Base-by-base conservation (phyloP, 805 yeast genomes). In the Metschnikowia similis region DNA sequence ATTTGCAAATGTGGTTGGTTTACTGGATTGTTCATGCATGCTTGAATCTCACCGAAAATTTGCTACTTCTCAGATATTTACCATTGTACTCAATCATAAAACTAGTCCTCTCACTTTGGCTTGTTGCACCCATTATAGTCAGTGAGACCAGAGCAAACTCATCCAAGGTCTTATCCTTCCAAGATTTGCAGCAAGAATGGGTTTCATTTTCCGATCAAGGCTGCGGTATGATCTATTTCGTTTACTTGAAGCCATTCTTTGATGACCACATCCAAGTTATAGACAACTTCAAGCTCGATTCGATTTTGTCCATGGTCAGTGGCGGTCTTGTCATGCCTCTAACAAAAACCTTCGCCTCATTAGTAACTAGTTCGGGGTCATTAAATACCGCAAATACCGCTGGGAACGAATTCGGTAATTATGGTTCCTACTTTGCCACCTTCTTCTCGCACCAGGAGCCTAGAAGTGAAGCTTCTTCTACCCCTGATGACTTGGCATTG, bases 21-120 rank as follows among this genome's bases (percentile, higher is more conserved):
- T 71, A 86, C 66, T 89, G 96, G 96, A 71, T 85, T 10, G 82
- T 85, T 1, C 65, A 76, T 47, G 76, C 84, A 7, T 63, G 74
- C 39, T 56, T 71, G 8, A 65, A 68, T 1, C 56, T 67, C 10
- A 79, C 76, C 50, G 70, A 76, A 40, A 61, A 69, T 31, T 55
- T 80, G 16, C 65, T 76, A 8, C 69, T 79, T 17, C 46, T 87
- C n/a, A 59, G 74, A 37, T 60, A 66, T 40, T 39, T 57, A 41
- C 61, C 61, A 4, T 37, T 57, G 9, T 56, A 56, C 47, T 41
- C 52, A 31, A 54, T 76, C 35, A 52, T 85, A 14, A 92, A 94
- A 1, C 76, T 86, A 43, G 80, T 76, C 57, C 63, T 77, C 4
- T 58, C 85, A 1, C 39, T 75, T 34, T 74, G 76, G 49, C 60